Percentiles rank a stretch among this genome's conserved stretches.
Conservation (phyloP, 164 flowering plant genomes). For the Taxillus chinensis region DNA sequence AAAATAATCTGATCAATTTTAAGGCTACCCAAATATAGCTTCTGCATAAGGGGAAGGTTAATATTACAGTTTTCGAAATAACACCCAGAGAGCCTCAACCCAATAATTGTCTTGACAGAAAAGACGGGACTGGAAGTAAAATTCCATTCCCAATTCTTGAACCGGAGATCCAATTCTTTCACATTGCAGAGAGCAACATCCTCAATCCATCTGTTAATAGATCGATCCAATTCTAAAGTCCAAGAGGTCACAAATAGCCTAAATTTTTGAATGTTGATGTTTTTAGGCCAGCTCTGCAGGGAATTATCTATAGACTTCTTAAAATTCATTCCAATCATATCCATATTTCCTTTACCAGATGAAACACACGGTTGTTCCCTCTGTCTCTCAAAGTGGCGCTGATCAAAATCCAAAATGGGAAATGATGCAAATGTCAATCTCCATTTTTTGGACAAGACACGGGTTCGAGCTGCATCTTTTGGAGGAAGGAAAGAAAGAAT, state of each 20-base stretch:
- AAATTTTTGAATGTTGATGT: constrained; percentile 13
- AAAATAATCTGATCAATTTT: constrained; percentile 6
- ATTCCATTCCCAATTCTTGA: neutral
- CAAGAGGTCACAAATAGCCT: constrained; percentile 6
- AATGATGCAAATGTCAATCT: constrained; percentile 11
- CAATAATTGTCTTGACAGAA: constrained; percentile 11
- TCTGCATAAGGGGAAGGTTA: constrained; percentile 12
- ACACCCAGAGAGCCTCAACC: constrained; percentile 14
- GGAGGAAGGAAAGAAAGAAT: constrained; percentile 16
- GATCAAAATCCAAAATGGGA: constrained; percentile 15
- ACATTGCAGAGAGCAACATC: constrained; percentile 12
- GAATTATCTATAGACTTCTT: constrained; percentile 10
- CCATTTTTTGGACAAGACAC: constrained; percentile 26
- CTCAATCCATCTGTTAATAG: constrained; percentile 13
- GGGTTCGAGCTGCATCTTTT: constrained; percentile 19
- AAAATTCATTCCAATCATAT: constrained; percentile 4
- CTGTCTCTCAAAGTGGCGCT: constrained; percentile 7
- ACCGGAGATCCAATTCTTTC: constrained; percentile 16
- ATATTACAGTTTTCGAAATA: constrained; percentile 5
- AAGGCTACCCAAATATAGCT: constrained; percentile 12
- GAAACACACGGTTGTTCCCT: neutral
- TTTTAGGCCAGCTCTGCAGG: constrained; percentile 3
- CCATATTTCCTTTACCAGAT: neutral
- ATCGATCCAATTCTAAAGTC: neutral
- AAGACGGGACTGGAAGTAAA: constrained; percentile 8